Percentiles rank a stretch among this genome's conserved stretches.
These are phyloP conservation scores for Nematocida sp. DNA, from an alignment of 371 early-diverging fungal genomes.

Conservation along the genomic window DNA sequence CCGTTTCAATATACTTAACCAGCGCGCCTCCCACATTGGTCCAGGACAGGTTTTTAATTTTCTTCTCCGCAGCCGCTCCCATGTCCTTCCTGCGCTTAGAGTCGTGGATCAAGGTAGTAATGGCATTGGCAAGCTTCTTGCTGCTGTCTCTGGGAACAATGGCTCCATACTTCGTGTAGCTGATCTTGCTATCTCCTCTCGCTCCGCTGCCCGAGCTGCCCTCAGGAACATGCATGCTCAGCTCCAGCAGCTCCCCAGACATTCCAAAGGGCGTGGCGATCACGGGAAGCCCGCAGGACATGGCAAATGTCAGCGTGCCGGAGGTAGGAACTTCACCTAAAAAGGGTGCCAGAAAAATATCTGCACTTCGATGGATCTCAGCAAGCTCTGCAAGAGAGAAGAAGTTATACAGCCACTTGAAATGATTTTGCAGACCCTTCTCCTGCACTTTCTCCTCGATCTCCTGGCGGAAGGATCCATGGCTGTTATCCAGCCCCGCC, in stretches of 20 bases:
- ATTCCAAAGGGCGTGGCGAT: background rate
- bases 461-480: background rate
- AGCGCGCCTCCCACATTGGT: background rate
- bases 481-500: background rate
- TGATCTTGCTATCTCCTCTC: no score
- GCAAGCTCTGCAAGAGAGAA: background rate
- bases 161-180: background rate
- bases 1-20: background rate
- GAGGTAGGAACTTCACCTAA: slow-evolving; percentile 1
- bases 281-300: background rate
- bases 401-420: background rate
- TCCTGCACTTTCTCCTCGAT: background rate
- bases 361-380: background rate
- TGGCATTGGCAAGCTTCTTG: background rate
- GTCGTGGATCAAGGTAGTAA: background rate
- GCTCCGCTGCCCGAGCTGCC: background rate
- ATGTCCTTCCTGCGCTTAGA: background rate
- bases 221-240: background rate
- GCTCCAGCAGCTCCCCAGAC: slow-evolving; percentile 1
- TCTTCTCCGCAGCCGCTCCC: background rate
- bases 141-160: background rate
- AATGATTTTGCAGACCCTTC: background rate
- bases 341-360: background rate
- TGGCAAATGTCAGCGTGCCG: slow-evolving; percentile 6
- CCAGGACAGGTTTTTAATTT: background rate